Evolutionary conservation across 345 rosid genomes (phyloP), one percentile per base, ranked within the genome.

Genomic region (Sisymbrium altissimum): DNA sequence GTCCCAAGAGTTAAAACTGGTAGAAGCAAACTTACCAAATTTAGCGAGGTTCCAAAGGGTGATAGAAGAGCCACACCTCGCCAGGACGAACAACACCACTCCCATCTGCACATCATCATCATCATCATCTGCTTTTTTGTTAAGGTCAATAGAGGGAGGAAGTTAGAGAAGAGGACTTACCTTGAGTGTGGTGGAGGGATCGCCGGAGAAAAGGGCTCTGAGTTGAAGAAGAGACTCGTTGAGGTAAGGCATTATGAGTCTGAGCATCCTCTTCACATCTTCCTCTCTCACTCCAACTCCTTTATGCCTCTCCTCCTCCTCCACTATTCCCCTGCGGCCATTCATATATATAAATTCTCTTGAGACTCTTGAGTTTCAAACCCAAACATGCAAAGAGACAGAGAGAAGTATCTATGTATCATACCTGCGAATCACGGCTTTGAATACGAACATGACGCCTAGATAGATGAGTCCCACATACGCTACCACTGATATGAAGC

Each of bases 111-210:
- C 79, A 81, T 6, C 6, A 66, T n/a, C 59, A 70, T 64, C 59
- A 25, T 35, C 5, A 66, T 18, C 53, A 29, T 39, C 3, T 54
- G 7, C 49, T 44, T 41, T n/a, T 65, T 61, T 48, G 14, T 7
- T 29, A 35, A 39, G 3, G 9, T 41, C 27, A 19, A 57, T 9
- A 36, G 27, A 46, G 14, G 0, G 33, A 8, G 14, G 0, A 17
- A 8, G 8, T 0, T 7, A 2, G 57, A 29, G 30, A 49, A 14
- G 25, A 19, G n/a, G 13, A 43, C 17, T 72, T 80, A 88, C 99
- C 92, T 92, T 95, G 88, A 95, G 92, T 0, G 98, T 92, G 23
- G 94, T 90, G 7, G 86, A 79, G 54, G 99, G 94, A 71, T 95
- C 98, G 48, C 98, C 99, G 36, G 94, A 87, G 77, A 92, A 90